Base-by-base conservation (phyloP, 1,284 basidiomycete species). In the Prillingera fragicola region DNA sequence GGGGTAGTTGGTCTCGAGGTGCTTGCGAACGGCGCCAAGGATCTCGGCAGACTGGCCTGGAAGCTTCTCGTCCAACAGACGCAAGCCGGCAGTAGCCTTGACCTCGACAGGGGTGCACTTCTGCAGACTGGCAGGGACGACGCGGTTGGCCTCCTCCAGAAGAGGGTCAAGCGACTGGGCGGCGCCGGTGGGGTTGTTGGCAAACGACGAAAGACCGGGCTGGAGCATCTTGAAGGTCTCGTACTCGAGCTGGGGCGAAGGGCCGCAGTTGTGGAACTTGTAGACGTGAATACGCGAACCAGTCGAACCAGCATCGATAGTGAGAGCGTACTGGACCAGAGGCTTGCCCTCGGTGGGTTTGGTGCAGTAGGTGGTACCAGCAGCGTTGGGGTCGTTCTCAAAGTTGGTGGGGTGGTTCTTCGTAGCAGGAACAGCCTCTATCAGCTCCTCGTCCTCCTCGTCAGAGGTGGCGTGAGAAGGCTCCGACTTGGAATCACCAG, bases 271-370 rank as follows among this genome's bases (percentile, higher is more conserved):
- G 77, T 92, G 80, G 79, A 96, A 95, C 67, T 94, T 95, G 83
- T 97, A 97, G 21, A 97, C 81, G 76, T 98, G 94, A 61, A 98
- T 92, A 14, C 94, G 82, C 2, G 91, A 95, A 17, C 94, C 94
- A 0, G 91, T 96, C 28, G 91, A 96, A 14, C 94, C 95, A 1
- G 95, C 94, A 67, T 98, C 94, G 70, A 98, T 88, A 82, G 97
- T 96, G 60, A 98, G 79, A 0, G 89, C 91, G 68, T 87, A 98
- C 69, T 96, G 90, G 8, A 91, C 84, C 43, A 91, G 73, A 8
- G 70, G 66, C 48, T 67, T 67, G 0, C 75, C 76, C 8, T 70
- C 59, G 65, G 79, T 69, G 0, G 87, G 78, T 0, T 67, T 52
- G 0, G 77, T 75, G 72, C 88, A 92, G 70, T 83, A 57, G 1